phyloP scores from a whole-genome alignment of 768 basidiomycete species.

The Hypholoma sublateritium region DNA sequence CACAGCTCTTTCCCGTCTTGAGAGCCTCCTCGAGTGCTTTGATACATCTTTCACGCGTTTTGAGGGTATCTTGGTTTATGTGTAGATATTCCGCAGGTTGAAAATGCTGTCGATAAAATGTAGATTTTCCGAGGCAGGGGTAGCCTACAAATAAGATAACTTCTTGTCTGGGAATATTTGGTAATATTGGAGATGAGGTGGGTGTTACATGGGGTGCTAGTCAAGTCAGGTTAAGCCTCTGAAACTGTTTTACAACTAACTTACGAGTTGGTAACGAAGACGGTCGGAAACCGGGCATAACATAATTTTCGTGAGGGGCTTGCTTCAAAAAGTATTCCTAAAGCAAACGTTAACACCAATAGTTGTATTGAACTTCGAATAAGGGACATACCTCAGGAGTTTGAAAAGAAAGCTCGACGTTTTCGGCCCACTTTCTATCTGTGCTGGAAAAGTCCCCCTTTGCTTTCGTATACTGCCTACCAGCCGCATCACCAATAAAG shows the following conservation, averaged over 20 bases:
- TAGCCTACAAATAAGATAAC: conserved; percentile 53
- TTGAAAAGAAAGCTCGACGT: conserved; percentile 68
- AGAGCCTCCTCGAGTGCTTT: conserved; percentile 59
- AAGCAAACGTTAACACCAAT: background rate
- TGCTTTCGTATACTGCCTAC: conserved; percentile 47
- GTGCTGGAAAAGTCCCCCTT: conserved; percentile 74
- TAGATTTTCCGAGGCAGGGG: conserved; percentile 73
- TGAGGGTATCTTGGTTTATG: conserved; percentile 84
- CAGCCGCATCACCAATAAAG: conserved; percentile 91
- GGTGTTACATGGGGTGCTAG: conserved; percentile 53
- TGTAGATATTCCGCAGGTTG: conserved; percentile 67
- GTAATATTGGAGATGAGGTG: conserved; percentile 49
- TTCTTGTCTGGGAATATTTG: conserved; percentile 36
- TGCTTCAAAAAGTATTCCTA: conserved; percentile 71
- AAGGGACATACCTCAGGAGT: conserved; percentile 73
- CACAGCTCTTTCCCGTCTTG: conserved; percentile 59
- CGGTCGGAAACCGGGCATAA: conserved; percentile 69
- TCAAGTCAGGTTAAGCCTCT: background rate
- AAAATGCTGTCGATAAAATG: conserved; percentile 76
- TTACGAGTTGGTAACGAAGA: conserved; percentile 41
- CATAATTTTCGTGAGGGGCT: conserved; percentile 38
- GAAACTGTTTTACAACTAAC: conserved; percentile 7
- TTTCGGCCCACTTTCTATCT: conserved; percentile 85
- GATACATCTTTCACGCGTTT: conserved; percentile 74
- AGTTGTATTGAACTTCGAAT: background rate